These are phyloP conservation scores for Camelina sativa DNA, from an alignment of 345 rosid species.

Conservation along the genomic window DNA sequence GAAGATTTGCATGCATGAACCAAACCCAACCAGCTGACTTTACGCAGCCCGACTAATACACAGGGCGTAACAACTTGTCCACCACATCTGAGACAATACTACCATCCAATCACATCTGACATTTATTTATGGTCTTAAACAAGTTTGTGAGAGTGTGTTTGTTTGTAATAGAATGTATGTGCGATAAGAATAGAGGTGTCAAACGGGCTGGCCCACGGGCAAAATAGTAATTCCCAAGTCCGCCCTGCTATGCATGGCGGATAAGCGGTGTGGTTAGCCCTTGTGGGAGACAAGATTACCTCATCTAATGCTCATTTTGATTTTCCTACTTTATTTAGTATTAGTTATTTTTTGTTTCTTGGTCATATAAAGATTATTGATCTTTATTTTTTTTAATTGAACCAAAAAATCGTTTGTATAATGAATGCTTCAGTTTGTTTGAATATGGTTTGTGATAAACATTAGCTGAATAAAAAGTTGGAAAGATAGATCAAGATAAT, in stretches of 20 bases:
- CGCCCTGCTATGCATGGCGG: no score
- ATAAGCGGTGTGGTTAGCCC: slow-evolving; percentile 29
- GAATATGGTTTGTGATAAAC: no score
- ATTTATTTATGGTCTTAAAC: not conserved
- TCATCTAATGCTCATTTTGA: slow-evolving; percentile 33
- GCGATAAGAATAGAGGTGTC: not conserved
- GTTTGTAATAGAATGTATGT: no score
- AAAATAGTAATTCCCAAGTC: no score
- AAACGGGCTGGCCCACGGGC: no score
- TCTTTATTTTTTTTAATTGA: no score
- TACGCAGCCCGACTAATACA: not conserved
- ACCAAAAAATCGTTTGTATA: no score
- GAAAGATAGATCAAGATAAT: no score
- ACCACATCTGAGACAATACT: not conserved
- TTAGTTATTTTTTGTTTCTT: not conserved
- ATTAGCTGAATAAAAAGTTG: no score
- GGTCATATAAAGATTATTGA: no score
- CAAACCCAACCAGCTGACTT: not conserved
- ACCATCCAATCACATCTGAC: not conserved
- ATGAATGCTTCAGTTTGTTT: no score
- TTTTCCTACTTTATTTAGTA: slow-evolving; percentile 17
- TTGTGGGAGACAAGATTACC: slow-evolving; percentile 51
- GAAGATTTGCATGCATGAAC: not conserved
- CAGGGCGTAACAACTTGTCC: not conserved
- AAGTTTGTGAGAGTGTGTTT: no score